Conservation (phyloP, 352 stramenopile genomes). For the Phytophthora citrophthora region DNA sequence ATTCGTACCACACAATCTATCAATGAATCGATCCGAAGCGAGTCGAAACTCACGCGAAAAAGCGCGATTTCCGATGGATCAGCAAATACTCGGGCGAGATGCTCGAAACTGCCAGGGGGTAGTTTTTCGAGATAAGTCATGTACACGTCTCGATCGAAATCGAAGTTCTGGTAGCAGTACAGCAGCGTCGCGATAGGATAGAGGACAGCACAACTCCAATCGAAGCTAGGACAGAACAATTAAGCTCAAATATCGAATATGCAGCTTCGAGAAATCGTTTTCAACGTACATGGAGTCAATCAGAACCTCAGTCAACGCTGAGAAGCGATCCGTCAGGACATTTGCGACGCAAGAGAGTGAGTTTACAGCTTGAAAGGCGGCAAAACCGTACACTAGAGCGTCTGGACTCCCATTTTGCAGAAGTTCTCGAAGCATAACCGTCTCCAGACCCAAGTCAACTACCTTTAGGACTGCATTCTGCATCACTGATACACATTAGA, state of each 20-base stretch:
- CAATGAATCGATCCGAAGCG: constrained; percentile 33
- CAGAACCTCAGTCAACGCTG: constrained; percentile 31
- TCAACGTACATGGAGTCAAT: constrained; percentile 35
- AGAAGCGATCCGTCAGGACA: constrained; percentile 20
- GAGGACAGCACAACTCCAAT: constrained; percentile 10
- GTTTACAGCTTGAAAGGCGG: constrained; percentile 22
- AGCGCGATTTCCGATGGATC: constrained; percentile 28
- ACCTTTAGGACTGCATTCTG: constrained; percentile 36
- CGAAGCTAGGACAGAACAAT: neutral
- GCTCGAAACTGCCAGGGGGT: constrained; percentile 29
- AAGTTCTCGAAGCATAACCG: constrained; percentile 11
- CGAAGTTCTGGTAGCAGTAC: constrained; percentile 30
- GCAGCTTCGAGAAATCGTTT: too few species aligned
- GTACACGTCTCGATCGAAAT: constrained; percentile 29
- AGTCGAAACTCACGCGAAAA: constrained; percentile 35
- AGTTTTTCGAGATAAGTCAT: constrained; percentile 23
- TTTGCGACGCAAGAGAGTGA: constrained; percentile 23
- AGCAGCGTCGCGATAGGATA: constrained; percentile 31
- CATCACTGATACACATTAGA: neutral
- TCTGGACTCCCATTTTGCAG: constrained; percentile 15
- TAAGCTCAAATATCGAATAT: too few species aligned
- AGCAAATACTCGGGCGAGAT: constrained; percentile 14
- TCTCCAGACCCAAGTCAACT: constrained; percentile 21
- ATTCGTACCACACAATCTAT: constrained; percentile 29
- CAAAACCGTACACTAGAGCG: constrained; percentile 10